Conservation (phyloP, 139 green algal species). For the Volvox reticuliferus region DNA sequence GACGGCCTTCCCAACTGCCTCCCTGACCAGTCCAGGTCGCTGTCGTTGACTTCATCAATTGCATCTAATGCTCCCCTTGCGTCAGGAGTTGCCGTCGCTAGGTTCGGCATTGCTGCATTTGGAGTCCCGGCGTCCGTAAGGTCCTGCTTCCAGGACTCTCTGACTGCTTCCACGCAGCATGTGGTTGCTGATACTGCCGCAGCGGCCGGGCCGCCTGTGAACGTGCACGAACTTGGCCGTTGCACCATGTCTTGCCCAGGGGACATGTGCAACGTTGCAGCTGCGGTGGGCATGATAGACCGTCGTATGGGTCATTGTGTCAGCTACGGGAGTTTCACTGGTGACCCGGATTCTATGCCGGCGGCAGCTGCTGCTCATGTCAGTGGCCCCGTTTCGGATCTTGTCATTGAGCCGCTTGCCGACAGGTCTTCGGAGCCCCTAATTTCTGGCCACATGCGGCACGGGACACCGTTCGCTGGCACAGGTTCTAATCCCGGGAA, state of each 20-base stretch:
- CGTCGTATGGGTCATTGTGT: no score
- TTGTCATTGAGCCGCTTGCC: not conserved
- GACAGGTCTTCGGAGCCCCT: no score
- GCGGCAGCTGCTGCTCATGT: no score
- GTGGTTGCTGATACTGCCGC: not conserved
- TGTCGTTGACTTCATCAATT: not conserved
- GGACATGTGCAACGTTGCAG: not conserved
- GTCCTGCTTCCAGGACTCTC: not conserved
- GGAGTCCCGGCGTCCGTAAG: conserved; percentile 1
- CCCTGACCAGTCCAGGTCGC: not conserved
- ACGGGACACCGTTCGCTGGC: not conserved
- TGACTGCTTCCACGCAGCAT: not conserved
- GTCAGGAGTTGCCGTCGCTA: not conserved
- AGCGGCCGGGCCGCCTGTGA: not conserved
- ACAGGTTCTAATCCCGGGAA: not conserved
- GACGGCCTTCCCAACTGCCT: not conserved
- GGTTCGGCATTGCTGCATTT: conserved; percentile 37
- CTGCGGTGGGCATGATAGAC: not conserved
- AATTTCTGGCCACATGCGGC: not conserved
- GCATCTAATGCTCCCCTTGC: not conserved
- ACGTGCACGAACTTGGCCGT: not conserved
- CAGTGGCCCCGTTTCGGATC: not conserved
- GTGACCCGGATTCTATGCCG: no score
- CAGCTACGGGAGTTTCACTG: no score
- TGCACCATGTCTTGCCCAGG: not conserved